Base-by-base conservation (phyloP, 352 stramenopile genomes). In the Phytophthora ohioensis region DNA sequence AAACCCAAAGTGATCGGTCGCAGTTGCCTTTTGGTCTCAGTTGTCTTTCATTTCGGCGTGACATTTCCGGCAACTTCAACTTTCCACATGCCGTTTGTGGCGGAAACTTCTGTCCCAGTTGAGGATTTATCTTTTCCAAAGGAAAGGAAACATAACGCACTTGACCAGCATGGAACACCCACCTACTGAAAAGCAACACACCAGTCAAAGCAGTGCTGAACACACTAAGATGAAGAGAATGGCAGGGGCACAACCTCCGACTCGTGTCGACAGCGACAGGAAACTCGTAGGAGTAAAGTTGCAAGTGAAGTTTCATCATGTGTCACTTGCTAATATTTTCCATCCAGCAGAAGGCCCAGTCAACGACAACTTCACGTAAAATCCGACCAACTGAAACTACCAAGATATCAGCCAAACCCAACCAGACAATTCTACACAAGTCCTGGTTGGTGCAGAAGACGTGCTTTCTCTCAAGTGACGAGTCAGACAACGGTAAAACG, bases 401-500 rank as follows among this genome's bases (percentile, higher is more conserved):
- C 6, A 27, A 27, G 21, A 27, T 27, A 27, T 27, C 21, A 27
- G 21, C 21, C 21, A 27, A 27, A 27, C 21, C 21, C 21, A 27
- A 27, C 21, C 21, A 27, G 21, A 39, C 31, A 43, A 11, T 12
- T 36, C 12, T n/a, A 15, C 31, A 63, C 43, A 69, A 64, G 45
- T 53, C 52, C 12, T 66, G 55, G 49, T 45, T 38, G 8, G 11
- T 64, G 46, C 35, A 61, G 39, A 61, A 54, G 32, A 69, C 66
- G 32, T 73, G 67, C 11, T 74, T 61, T 48, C 3, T 36, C n/a
- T 70, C 67, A 34, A 68, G 54, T 21, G 67, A 74, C 42, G 59
- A 74, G 54, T 61, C 60, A 39, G 67, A 62, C n/a, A 49, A 2
- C 27, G 31, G 31, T 17, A n/a, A 9, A 4, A 11, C 41, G 47